phyloP scores from a whole-genome alignment of 306 rosid species.

The Casuarina equisetifolia region DNA sequence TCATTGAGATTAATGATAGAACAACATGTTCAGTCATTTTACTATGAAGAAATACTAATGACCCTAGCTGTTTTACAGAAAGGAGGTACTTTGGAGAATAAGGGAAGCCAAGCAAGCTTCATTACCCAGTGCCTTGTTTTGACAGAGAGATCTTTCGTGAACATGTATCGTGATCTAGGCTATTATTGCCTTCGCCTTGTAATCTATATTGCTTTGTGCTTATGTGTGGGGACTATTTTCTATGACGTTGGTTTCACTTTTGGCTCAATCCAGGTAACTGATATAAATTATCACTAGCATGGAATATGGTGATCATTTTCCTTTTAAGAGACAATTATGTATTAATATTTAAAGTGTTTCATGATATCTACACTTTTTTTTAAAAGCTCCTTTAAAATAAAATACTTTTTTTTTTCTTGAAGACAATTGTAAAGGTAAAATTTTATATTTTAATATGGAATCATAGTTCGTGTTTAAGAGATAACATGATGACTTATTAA shows the following conservation, averaged over 20 bases:
- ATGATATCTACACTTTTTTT: too few species aligned
- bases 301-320: too few species aligned
- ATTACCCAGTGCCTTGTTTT: constrained; percentile 36
- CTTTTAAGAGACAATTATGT: too few species aligned
- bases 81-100: constrained; percentile 13
- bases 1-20: too few species aligned
- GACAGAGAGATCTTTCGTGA: constrained; percentile 43
- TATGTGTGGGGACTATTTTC: constrained; percentile 39
- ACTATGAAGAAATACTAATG: neutral
- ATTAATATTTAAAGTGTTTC: too few species aligned
- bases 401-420: too few species aligned
- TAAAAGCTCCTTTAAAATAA: too few species aligned
- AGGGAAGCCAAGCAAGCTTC: constrained; percentile 41
- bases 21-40: too few species aligned
- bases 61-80: constrained; percentile 8
- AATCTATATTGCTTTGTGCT: constrained; percentile 37
- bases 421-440: too few species aligned
- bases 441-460: too few species aligned
- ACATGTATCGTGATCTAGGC: constrained; percentile 32
- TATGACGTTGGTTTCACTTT: constrained; percentile 29
- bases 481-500: too few species aligned
- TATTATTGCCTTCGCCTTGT: constrained; percentile 41
- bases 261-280: constrained; percentile 44
- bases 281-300: neutral
- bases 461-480: too few species aligned